These are phyloP conservation scores for Plasmodium malariae DNA, from an alignment of 169 alveolate genomes.

Conservation along the genomic window DNA sequence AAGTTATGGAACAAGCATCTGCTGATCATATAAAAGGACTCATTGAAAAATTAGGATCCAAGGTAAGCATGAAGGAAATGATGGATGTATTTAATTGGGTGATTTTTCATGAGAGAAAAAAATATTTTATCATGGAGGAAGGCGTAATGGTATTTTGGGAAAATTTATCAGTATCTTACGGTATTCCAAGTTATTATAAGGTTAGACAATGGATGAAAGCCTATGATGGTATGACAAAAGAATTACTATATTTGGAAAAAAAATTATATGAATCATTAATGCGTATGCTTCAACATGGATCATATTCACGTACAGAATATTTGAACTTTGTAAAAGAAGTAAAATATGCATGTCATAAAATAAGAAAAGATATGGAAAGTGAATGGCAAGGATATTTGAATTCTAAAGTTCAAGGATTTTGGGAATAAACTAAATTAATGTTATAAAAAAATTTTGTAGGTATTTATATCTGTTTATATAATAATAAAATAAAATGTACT, in stretches of 20 bases:
- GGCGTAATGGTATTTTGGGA: slow-evolving; percentile 8
- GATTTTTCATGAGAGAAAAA: slow-evolving; percentile 12
- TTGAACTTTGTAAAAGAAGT: slow-evolving; percentile 6
- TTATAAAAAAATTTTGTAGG: too few species aligned
- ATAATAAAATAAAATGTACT: too few species aligned
- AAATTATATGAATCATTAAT: neutral
- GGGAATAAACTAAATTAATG: neutral
- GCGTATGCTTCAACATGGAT: slow-evolving; percentile 11
- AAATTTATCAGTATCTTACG: neutral
- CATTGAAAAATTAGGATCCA: slow-evolving; percentile 19
- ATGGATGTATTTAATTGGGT: slow-evolving; percentile 5
- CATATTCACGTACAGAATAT: neutral
- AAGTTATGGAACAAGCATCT: neutral
- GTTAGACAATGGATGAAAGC: slow-evolving; percentile 25
- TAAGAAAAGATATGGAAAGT: neutral
- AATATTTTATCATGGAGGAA: slow-evolving; percentile 7
- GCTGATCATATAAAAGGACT: neutral
- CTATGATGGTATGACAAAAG: slow-evolving; percentile 21
- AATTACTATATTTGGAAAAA: neutral
- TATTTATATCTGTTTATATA: too few species aligned
- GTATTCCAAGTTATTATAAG: slow-evolving; percentile 6
- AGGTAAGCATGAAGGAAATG: slow-evolving; percentile 6
- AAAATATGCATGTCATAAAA: neutral
- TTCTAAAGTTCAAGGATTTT: neutral
- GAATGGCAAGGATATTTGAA: slow-evolving; percentile 3